A percentile compares a stretch with the other conserved stretches of the same genome.
Evolutionary conservation across 352 stramenopile genomes (phyloP).

Genomic region (Phytophthora fragariae): DNA sequence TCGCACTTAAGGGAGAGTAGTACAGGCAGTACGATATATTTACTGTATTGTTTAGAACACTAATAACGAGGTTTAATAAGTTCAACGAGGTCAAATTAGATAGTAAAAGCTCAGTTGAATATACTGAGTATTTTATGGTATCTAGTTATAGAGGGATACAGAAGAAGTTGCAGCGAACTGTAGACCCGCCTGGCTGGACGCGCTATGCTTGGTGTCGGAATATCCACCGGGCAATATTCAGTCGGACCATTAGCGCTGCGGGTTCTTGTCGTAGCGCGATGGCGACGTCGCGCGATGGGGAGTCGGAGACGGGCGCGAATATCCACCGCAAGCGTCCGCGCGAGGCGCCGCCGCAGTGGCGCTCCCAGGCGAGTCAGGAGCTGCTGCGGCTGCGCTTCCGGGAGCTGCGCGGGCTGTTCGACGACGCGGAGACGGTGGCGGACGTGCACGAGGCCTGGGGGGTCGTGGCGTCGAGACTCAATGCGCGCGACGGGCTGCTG

Average conservation of each 20-base stretch:
- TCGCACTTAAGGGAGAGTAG: background rate
- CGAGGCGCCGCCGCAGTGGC: constrained; percentile 17
- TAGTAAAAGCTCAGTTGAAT: no score
- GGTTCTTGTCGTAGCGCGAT: background rate
- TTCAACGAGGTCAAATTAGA: no score
- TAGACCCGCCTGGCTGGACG: no score
- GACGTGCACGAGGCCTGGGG: constrained; percentile 44
- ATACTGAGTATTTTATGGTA: no score
- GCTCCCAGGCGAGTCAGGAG: constrained; percentile 25
- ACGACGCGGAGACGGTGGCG: constrained; percentile 37
- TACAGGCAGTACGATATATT: no score
- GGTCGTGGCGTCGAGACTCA: constrained; percentile 17
- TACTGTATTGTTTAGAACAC: no score
- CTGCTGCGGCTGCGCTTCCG: constrained; percentile 37
- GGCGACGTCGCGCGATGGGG: constrained; percentile 10
- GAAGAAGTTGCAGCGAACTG: no score
- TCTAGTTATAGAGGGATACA: no score
- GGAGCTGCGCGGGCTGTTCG: constrained; percentile 25
- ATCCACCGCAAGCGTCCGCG: constrained; percentile 33
- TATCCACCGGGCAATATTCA: no score
- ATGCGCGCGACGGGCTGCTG: constrained; percentile 4
- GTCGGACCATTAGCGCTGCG: no score
- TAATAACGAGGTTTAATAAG: no score
- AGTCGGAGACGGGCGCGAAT: constrained; percentile 16
- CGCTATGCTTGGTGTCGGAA: no score